Evolutionary conservation across 1,139 yeast species (phyloP).

Genomic region (Debaryomyces udenii): DNA sequence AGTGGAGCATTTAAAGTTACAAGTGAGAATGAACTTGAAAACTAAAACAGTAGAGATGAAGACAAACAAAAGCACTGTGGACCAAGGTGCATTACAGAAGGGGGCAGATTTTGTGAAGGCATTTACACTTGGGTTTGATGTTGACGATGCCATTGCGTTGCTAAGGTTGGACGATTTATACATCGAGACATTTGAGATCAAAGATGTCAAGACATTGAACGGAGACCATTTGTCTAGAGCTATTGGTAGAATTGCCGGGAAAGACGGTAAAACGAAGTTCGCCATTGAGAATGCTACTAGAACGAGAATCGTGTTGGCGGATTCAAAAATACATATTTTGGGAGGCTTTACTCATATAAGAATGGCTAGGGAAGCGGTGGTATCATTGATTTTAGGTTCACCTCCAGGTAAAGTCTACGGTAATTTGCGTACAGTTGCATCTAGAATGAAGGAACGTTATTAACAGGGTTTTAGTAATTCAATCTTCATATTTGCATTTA

Average conservation of each 20-base stretch:
- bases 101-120: constrained; percentile 97
- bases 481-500: constrained; percentile 8
- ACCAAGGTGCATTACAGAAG: constrained; percentile 92
- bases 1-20: constrained; percentile 90
- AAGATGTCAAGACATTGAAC: constrained; percentile 91
- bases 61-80: constrained; percentile 79
- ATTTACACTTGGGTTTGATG: constrained; percentile 92
- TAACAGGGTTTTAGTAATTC: constrained; percentile 24
- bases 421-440: constrained; percentile 92
- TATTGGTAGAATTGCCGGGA: constrained; percentile 99
- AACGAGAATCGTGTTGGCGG: constrained; percentile 96
- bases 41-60: constrained; percentile 84
- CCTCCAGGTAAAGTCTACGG: constrained; percentile 99
- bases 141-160: constrained; percentile 95
- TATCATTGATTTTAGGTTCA: constrained; percentile 90
- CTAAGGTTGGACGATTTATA: constrained; percentile 92
- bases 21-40: constrained; percentile 91
- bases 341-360: constrained; percentile 97
- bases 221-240: constrained; percentile 99
- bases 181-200: constrained; percentile 94
- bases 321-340: constrained; percentile 89
- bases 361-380: constrained; percentile 97
- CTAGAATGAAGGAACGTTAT: constrained; percentile 95
- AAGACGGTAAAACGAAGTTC: constrained; percentile 97
- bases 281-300: constrained; percentile 98